Percentiles rank a stretch among this genome's conserved stretches.
These are phyloP conservation scores for Amorphotheca resinae DNA, from an alignment of 495 filamentous ascomycete species.

Conservation along the genomic window DNA sequence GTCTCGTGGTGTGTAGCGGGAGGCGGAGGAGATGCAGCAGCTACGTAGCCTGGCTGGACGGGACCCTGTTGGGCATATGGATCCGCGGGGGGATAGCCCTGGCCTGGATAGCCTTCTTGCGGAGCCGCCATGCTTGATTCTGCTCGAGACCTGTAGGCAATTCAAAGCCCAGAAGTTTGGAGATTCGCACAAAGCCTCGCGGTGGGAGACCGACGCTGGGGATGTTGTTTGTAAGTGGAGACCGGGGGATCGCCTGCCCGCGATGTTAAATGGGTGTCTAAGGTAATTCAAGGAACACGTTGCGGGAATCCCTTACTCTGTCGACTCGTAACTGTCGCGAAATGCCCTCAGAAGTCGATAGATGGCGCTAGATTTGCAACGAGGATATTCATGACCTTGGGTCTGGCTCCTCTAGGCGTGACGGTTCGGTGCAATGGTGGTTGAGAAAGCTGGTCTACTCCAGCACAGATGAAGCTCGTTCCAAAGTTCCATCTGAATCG, in stretches of 20 bases:
- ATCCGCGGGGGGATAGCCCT: conserved; percentile 43
- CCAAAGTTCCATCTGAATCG: no score
- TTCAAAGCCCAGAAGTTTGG: conserved; percentile 4
- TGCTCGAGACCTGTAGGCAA: not conserved
- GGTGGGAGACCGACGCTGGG: conserved; percentile 1
- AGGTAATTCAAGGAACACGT: conserved; percentile 15
- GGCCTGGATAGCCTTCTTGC: conserved; percentile 49
- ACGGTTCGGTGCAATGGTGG: no score
- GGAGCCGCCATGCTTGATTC: conserved; percentile 36
- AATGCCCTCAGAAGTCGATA: conserved; percentile 6
- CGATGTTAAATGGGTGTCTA: not conserved
- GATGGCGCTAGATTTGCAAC: not conserved
- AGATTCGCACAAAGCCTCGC: conserved; percentile 6
- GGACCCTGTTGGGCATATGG: conserved; percentile 30
- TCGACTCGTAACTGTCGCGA: conserved; percentile 3
- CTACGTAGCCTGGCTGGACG: conserved; percentile 22
- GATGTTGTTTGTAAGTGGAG: conserved; percentile 1
- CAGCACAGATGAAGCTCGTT: no score
- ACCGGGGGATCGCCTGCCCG: not conserved
- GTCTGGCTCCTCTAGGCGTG: no score
- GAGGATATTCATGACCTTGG: conserved; percentile 14
- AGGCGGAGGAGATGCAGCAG: conserved; percentile 28
- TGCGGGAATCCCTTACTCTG: conserved; percentile 14
- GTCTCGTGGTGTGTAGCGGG: conserved; percentile 29
- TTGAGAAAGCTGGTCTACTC: not conserved